A percentile compares a stretch with the other conserved stretches of the same genome.
Conservation (phyloP, 176 grass and related monocot species). For the Phyllostachys edulis region DNA sequence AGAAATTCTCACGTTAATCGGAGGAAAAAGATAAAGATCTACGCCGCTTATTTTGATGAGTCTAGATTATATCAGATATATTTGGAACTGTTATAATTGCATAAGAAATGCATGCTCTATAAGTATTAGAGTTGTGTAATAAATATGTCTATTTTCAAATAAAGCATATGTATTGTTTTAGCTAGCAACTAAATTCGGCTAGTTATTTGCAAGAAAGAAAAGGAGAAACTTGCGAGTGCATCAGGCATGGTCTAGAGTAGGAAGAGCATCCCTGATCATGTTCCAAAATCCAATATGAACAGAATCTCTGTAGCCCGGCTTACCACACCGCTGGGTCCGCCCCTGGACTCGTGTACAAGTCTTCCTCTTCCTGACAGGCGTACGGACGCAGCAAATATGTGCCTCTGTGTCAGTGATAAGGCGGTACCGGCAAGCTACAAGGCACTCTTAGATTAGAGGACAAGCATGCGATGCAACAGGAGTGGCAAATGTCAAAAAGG, state of each 20-base stretch:
- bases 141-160: too few species aligned
- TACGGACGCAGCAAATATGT: constrained; percentile 10
- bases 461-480: constrained; percentile 24
- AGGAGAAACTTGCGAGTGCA: neutral
- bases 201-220: neutral
- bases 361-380: constrained; percentile 6
- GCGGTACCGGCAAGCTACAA: neutral
- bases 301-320: too few species aligned
- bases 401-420: constrained; percentile 16
- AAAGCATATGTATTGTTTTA: too few species aligned
- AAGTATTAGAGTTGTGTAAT: too few species aligned
- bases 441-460: neutral
- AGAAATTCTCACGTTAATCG: too few species aligned
- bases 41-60: too few species aligned
- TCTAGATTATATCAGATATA: too few species aligned
- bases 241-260: neutral
- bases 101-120: too few species aligned
- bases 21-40: too few species aligned
- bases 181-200: too few species aligned
- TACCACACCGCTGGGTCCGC: too few species aligned
- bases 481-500: constrained; percentile 32
- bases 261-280: neutral
- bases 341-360: neutral
- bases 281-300: constrained; percentile 6
- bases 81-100: too few species aligned